A percentile compares a stretch with the other conserved stretches of the same genome.
phyloP scores from a whole-genome alignment of 352 stramenopile species.

The Detonula confervacea region DNA sequence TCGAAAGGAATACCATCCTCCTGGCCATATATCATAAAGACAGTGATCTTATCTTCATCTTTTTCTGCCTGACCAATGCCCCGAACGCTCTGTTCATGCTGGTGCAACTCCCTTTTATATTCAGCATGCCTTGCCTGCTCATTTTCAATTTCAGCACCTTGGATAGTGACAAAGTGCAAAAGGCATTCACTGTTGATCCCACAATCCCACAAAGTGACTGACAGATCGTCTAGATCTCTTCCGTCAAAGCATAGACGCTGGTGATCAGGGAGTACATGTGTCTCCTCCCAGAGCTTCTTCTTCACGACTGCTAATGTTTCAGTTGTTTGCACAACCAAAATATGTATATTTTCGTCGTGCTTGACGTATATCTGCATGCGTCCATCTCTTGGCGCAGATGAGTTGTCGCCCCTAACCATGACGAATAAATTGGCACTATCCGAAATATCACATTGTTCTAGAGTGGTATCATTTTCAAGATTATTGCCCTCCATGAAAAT shows the following conservation, averaged over 20 bases:
- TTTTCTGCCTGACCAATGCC: background rate
- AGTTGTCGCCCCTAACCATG: background rate
- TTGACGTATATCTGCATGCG: constrained; percentile 1
- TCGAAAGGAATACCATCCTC: background rate
- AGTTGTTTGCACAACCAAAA: background rate
- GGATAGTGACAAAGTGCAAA: background rate
- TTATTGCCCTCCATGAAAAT: constrained; percentile 12
- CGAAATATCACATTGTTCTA: background rate
- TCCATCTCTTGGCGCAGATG: background rate
- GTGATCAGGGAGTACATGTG: background rate
- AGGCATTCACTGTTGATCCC: background rate
- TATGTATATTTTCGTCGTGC: background rate
- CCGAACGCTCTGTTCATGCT: background rate
- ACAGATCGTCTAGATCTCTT: background rate
- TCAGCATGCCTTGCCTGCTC: background rate
- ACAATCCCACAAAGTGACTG: background rate
- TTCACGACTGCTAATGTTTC: background rate
- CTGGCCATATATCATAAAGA: background rate
- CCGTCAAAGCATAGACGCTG: constrained; percentile 6
- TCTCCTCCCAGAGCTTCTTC: background rate
- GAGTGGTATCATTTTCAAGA: background rate
- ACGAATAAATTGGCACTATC: constrained; percentile 8
- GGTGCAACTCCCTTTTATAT: background rate
- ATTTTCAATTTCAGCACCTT: background rate
- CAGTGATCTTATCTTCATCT: background rate